These are phyloP conservation scores for Metahyphopichia silvanorum DNA, from an alignment of 805 yeast species.

Conservation along the genomic window DNA sequence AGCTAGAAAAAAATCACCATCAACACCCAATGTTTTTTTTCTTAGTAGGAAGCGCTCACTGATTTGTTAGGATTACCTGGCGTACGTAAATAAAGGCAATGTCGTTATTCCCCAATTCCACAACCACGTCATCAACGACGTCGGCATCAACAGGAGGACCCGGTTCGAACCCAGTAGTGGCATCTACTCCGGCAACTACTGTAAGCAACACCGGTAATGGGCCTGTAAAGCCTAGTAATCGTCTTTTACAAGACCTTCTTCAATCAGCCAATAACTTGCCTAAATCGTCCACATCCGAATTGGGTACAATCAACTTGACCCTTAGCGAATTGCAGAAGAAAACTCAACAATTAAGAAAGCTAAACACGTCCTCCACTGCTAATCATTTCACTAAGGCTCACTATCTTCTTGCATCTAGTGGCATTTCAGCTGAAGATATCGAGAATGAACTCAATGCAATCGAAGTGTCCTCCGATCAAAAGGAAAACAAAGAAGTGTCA, in stretches of 20 bases:
- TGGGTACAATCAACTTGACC: slow-evolving; percentile 80
- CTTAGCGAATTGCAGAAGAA: slow-evolving; percentile 73
- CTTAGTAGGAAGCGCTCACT: not conserved
- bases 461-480: slow-evolving; percentile 5
- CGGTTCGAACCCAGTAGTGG: too few relatives aligned
- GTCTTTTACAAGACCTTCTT: slow-evolving; percentile 65
- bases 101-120: not conserved
- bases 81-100: not conserved
- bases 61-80: not conserved
- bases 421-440: slow-evolving; percentile 81
- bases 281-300: slow-evolving; percentile 49
- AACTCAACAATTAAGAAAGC: slow-evolving; percentile 54
- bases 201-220: slow-evolving; percentile 4
- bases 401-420: slow-evolving; percentile 85
- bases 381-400: slow-evolving; percentile 67
- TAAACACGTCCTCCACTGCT: slow-evolving; percentile 20
- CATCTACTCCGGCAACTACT: too few relatives aligned
- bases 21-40: slow-evolving; percentile 1
- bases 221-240: too few relatives aligned
- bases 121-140: not conserved
- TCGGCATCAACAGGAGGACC: not conserved
- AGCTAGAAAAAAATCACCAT: too few relatives aligned
- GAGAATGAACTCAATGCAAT: slow-evolving; percentile 52
- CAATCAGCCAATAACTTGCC: slow-evolving; percentile 80
- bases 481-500: not conserved